These are phyloP conservation scores for Hanseniaspora osmophila DNA, from an alignment of 805 yeast species.

Conservation along the genomic window DNA sequence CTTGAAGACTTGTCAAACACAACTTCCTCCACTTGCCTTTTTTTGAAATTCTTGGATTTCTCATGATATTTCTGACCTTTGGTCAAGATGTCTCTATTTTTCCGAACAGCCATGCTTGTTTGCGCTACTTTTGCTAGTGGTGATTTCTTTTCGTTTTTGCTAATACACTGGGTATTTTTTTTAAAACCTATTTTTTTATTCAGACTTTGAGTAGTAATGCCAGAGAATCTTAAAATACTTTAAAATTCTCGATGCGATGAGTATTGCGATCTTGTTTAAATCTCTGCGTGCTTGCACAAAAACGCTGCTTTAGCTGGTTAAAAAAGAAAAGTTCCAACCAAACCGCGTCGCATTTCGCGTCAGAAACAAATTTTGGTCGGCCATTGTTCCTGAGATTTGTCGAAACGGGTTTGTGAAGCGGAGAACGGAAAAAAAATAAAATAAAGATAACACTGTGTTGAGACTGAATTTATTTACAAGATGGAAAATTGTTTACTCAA, in stretches of 20 bases:
- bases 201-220: too few relatives aligned
- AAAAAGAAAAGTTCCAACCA: background rate
- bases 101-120: constrained; percentile 13
- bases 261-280: too few relatives aligned
- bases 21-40: constrained; percentile 55
- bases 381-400: background rate
- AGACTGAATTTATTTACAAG: too few relatives aligned
- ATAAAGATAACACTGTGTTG: background rate
- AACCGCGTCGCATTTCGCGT: too few relatives aligned
- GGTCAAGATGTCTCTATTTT: constrained; percentile 75
- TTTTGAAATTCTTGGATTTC: constrained; percentile 45
- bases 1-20: constrained; percentile 71
- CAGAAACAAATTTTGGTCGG: background rate
- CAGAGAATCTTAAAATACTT: too few relatives aligned
- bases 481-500: too few relatives aligned
- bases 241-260: too few relatives aligned
- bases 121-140: background rate
- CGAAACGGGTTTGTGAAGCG: too few relatives aligned
- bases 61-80: constrained; percentile 72
- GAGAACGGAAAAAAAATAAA: background rate
- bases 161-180: too few relatives aligned
- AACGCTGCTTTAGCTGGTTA: too few relatives aligned
- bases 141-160: background rate
- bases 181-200: background rate
- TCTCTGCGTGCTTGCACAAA: too few relatives aligned